Evolutionary conservation across 305 asterid species (phyloP).

Genomic region (Fraxinus sp.): DNA sequence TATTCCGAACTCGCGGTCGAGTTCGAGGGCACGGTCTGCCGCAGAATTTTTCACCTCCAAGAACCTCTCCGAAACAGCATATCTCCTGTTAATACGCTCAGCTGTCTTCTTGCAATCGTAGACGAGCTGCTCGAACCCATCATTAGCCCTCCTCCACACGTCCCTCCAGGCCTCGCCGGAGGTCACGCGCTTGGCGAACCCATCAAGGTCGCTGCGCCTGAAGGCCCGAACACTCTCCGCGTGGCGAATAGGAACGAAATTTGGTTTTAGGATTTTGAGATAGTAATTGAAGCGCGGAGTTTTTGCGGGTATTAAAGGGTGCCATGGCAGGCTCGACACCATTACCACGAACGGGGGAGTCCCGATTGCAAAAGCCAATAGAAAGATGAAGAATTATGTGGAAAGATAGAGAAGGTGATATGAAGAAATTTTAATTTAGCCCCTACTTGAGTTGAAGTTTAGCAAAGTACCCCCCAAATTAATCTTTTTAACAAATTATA

Average conservation of each 20-base stretch:
- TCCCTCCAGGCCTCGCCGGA: slow-evolving; percentile 80
- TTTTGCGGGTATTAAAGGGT: slow-evolving; percentile 44
- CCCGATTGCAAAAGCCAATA: not conserved
- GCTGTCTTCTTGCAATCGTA: slow-evolving; percentile 82
- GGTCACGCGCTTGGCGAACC: slow-evolving; percentile 63
- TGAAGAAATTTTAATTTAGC: not conserved
- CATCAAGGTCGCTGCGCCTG: slow-evolving; percentile 79
- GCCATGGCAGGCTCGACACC: slow-evolving; percentile 67
- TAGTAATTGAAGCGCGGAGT: slow-evolving; percentile 19
- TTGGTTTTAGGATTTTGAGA: slow-evolving; percentile 11
- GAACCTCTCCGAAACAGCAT: slow-evolving; percentile 53
- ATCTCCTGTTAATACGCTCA: slow-evolving; percentile 73
- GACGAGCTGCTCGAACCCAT: slow-evolving; percentile 69
- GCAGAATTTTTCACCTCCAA: slow-evolving; percentile 61
- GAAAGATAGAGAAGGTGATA: slow-evolving; percentile 9
- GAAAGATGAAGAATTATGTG: not conserved
- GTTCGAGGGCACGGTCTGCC: slow-evolving; percentile 63
- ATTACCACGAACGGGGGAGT: slow-evolving; percentile 26
- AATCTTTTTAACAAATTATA: not conserved
- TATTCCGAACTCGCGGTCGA: slow-evolving; percentile 77
- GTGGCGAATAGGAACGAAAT: slow-evolving; percentile 29
- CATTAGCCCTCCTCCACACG: slow-evolving; percentile 78
- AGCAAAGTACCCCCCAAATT: not conserved
- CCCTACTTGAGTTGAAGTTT: not conserved
- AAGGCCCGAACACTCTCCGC: slow-evolving; percentile 47